phyloP scores from a whole-genome alignment of 2,329 filamentous ascomycete genomes.

The Xylariales sp. region DNA sequence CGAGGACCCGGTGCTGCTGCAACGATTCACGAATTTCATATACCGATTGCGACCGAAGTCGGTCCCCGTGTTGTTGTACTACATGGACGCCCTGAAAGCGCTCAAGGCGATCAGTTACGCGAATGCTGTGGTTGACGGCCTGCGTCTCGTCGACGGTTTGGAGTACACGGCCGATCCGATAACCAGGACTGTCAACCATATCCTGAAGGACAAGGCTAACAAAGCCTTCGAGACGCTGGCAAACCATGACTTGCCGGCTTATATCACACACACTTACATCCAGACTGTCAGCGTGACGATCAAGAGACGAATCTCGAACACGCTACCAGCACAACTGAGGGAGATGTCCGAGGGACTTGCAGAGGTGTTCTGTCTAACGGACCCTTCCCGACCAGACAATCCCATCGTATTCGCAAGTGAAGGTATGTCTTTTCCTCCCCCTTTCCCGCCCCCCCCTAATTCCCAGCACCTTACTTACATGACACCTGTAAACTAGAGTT shows the following conservation, averaged over 20 bases:
- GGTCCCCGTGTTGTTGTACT: conserved; percentile 63
- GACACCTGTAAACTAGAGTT: conserved; percentile 49
- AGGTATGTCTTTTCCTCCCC: conserved; percentile 38
- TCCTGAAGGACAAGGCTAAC: conserved; percentile 58
- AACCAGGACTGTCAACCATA: conserved; percentile 49
- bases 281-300: conserved; percentile 67
- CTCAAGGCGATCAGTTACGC: conserved; percentile 66
- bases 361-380: conserved; percentile 72
- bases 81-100: conserved; percentile 67
- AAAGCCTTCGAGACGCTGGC: conserved; percentile 61
- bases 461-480: not conserved
- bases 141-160: conserved; percentile 50
- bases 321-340: conserved; percentile 56
- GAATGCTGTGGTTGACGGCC: conserved; percentile 60
- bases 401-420: conserved; percentile 75
- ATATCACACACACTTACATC: conserved; percentile 64
- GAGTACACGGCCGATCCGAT: conserved; percentile 50
- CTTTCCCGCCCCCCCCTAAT: not conserved
- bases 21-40: conserved; percentile 65
- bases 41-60: conserved; percentile 55
- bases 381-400: conserved; percentile 68
- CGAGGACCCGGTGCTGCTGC: conserved; percentile 55
- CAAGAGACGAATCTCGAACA: conserved; percentile 62
- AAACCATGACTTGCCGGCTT: conserved; percentile 66
- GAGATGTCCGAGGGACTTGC: conserved; percentile 71